Conservation (phyloP, 495 filamentous ascomycete species). For the Darksidea phi region DNA sequence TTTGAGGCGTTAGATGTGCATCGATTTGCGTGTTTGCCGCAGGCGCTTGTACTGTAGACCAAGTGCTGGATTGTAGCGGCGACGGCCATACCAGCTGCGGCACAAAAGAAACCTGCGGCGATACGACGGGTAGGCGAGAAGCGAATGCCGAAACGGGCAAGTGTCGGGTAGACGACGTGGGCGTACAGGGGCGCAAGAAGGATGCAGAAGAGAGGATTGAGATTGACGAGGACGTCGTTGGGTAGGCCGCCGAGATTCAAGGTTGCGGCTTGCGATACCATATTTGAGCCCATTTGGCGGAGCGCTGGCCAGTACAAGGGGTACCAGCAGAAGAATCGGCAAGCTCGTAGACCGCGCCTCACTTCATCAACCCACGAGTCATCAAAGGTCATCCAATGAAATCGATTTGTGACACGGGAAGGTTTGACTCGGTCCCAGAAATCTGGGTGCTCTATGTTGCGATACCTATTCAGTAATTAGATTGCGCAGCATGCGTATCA, state of each 20-base stretch:
- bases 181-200: constrained; percentile 76
- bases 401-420: not conserved
- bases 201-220: constrained; percentile 70
- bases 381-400: constrained; percentile 23
- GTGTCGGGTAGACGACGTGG: constrained; percentile 60
- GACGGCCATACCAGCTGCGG: constrained; percentile 6
- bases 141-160: constrained; percentile 60
- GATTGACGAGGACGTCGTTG: constrained; percentile 74
- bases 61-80: constrained; percentile 12
- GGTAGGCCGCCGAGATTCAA: constrained; percentile 69
- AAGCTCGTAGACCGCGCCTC: constrained; percentile 22
- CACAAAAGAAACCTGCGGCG: constrained; percentile 53
- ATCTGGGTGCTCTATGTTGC: constrained; percentile 10
- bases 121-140: constrained; percentile 73
- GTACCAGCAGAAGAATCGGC: constrained; percentile 7
- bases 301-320: constrained; percentile 57
- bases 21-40: constrained; percentile 9
- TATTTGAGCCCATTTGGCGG: constrained; percentile 58
- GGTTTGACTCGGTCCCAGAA: constrained; percentile 31
- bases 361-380: constrained; percentile 36
- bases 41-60: constrained; percentile 12
- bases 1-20: constrained; percentile 39
- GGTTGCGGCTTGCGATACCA: constrained; percentile 68
- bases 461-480: not conserved
- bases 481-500: too few relatives aligned